Percentiles rank a stretch among this genome's conserved stretches.
These are phyloP conservation scores for Zopfochytrium polystomum DNA, from an alignment of 371 early-diverging fungal genomes.

Conservation along the genomic window DNA sequence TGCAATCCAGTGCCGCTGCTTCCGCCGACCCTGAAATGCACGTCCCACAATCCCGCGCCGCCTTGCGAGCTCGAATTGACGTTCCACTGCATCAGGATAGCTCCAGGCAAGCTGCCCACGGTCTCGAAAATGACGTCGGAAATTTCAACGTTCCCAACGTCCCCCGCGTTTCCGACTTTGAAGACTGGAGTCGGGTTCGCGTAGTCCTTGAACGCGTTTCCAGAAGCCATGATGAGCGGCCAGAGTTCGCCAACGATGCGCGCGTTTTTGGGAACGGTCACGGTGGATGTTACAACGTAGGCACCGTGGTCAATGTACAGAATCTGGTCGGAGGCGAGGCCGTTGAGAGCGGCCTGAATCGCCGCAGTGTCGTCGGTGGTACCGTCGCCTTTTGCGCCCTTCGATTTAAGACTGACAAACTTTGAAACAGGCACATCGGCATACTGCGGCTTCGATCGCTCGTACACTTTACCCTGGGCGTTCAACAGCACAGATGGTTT, in stretches of 20 bases:
- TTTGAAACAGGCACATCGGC: conserved; percentile 4
- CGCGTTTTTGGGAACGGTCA: conserved; percentile 27
- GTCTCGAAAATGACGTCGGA: conserved; percentile 20
- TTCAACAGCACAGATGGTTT: conserved; percentile 24
- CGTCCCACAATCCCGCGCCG: too few species aligned
- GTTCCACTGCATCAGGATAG: background rate
- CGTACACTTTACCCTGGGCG: conserved; percentile 2
- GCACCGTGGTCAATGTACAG: conserved; percentile 30
- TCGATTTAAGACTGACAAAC: conserved; percentile 26
- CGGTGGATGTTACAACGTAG: conserved; percentile 27
- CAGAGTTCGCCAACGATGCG: conserved; percentile 34
- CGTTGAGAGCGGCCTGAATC: conserved; percentile 18
- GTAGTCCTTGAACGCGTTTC: conserved; percentile 21
- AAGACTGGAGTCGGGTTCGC: conserved; percentile 27
- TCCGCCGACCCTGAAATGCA: too few species aligned
- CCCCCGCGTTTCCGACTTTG: conserved; percentile 28
- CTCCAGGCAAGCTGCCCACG: too few species aligned
- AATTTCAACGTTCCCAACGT: conserved; percentile 28
- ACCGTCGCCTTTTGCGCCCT: conserved; percentile 28
- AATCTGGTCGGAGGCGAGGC: conserved; percentile 20
- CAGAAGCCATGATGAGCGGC: conserved; percentile 26
- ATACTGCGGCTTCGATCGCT: conserved; percentile 24
- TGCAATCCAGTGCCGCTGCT: too few species aligned
- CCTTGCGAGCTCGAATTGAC: background rate
- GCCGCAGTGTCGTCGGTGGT: conserved; percentile 37